Evolutionary conservation across 176 grass and related monocot genomes (phyloP).

Genomic region (Cymbopogon citratus): DNA sequence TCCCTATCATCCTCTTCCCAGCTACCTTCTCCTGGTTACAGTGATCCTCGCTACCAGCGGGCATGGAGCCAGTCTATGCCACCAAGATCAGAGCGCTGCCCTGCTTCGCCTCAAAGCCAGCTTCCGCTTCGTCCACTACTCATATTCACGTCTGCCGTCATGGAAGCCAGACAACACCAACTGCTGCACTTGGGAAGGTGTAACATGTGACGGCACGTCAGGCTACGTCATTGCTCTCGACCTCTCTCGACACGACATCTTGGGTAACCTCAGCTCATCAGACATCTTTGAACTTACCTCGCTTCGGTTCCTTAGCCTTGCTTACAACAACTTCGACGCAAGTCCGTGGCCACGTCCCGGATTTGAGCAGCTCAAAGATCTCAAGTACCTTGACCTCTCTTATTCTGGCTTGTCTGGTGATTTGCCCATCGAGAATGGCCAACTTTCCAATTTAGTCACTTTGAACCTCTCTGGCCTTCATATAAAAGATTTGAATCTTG

Average conservation of each 20-base stretch:
- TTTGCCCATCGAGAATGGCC: constrained; percentile 23
- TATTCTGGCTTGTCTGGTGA: constrained; percentile 33
- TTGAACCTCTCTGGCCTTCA: not conserved
- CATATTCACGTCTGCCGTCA: too few species aligned
- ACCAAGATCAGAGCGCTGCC: constrained; percentile 20
- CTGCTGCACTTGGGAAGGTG: too few species aligned
- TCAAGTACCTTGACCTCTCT: constrained; percentile 40
- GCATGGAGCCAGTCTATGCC: constrained; percentile 3
- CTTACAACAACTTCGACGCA: constrained; percentile 20
- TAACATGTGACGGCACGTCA: too few species aligned
- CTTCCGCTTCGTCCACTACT: not conserved
- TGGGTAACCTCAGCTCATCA: too few species aligned
- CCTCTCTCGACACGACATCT: too few species aligned
- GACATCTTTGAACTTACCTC: too few species aligned
- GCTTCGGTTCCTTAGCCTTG: too few species aligned
- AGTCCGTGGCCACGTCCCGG: not conserved
- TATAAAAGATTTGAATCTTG: not conserved
- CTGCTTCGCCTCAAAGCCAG: constrained; percentile 37
- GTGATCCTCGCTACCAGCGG: not conserved
- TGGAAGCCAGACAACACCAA: too few species aligned
- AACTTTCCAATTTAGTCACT: constrained; percentile 3
- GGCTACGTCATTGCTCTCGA: too few species aligned
- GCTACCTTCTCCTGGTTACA: not conserved
- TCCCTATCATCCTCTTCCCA: not conserved
- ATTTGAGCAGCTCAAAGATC: constrained; percentile 27